A percentile compares a stretch with the other conserved stretches of the same genome.
Conservation (phyloP, 352 stramenopile species). For the Pythium aquatile region DNA sequence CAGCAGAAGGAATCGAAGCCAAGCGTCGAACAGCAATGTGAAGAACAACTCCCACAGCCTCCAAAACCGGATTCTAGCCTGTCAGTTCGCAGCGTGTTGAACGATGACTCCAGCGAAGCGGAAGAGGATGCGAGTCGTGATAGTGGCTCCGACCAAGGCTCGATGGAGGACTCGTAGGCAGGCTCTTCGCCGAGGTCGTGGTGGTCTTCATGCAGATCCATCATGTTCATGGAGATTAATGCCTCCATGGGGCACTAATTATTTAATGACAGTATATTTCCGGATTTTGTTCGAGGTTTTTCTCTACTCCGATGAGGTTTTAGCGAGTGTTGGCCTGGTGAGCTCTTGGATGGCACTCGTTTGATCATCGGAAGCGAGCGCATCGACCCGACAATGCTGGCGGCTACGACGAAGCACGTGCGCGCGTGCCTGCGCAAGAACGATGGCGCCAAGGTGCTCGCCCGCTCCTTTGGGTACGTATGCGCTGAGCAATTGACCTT, state of each 20-base stretch:
- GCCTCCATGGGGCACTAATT: slow-evolving; percentile 12
- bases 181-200: background rate
- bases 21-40: background rate
- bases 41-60: background rate
- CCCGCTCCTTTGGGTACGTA: slow-evolving; percentile 68
- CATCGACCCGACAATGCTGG: slow-evolving; percentile 21
- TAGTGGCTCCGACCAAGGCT: slow-evolving; percentile 3
- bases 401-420: slow-evolving; percentile 23
- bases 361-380: slow-evolving; percentile 16
- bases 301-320: slow-evolving; percentile 1
- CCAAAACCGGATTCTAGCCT: slow-evolving; percentile 1
- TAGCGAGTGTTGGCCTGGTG: slow-evolving; percentile 12
- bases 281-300: slow-evolving; percentile 8
- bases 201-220: background rate
- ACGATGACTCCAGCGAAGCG: slow-evolving; percentile 7
- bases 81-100: slow-evolving; percentile 20
- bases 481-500: background rate
- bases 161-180: background rate
- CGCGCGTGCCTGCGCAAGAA: slow-evolving; percentile 36
- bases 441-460: slow-evolving; percentile 40
- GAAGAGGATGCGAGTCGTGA: background rate
- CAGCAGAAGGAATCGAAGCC: background rate
- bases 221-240: background rate
- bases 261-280: slow-evolving; percentile 4
- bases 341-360: slow-evolving; percentile 26